Evolutionary conservation across 306 rosid genomes (phyloP), one percentile per base, ranked within the genome.

Genomic region (Vicia faba): DNA sequence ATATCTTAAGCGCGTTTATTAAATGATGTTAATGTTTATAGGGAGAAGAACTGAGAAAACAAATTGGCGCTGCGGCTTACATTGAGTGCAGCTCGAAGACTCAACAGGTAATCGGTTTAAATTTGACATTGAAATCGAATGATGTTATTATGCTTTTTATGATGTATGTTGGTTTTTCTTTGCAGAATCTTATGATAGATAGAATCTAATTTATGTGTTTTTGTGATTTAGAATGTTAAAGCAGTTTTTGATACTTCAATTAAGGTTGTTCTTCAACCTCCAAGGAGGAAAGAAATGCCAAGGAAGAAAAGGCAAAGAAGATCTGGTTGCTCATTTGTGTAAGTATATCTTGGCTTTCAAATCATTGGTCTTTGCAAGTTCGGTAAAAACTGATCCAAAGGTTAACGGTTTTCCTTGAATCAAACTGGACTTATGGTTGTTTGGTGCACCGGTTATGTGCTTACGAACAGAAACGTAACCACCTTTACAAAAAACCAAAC

Each of bases 21-120:
- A 11, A 19, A 20, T 19, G 19, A 51, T 5, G 14, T 7, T 48
- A 16, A 48, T 48, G 11, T 48, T 74, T 43, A 51, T 65, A 90
- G 99, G 99, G 99, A 29, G 99, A 93, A 85, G 99, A 93, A 81
- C 84, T 93, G 54, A 86, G 99, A 80, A 93, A 90, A 78, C 99
- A 89, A 86, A 83, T 89, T 70, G 99, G 99, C 25, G 99, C 99
- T 2, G 96, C 97, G 7, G 97, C 99, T 31, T 93, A 88, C 73
- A 86, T 93, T 11, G 99, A 90, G 75, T 93, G 99, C 82, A 93
- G 99, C 69, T 93, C 99, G 1, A 93, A 93, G 85, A 88, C 99
- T 56, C 99, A 93, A 75, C 99, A 90, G 97, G 99, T 93, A 78
- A 10, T 23, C 2, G 3, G 28, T 44, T 51, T 19, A 31, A 64